These are phyloP conservation scores for Penicillium sp. DNA, from an alignment of 2,329 filamentous ascomycete genomes.

Conservation along the genomic window DNA sequence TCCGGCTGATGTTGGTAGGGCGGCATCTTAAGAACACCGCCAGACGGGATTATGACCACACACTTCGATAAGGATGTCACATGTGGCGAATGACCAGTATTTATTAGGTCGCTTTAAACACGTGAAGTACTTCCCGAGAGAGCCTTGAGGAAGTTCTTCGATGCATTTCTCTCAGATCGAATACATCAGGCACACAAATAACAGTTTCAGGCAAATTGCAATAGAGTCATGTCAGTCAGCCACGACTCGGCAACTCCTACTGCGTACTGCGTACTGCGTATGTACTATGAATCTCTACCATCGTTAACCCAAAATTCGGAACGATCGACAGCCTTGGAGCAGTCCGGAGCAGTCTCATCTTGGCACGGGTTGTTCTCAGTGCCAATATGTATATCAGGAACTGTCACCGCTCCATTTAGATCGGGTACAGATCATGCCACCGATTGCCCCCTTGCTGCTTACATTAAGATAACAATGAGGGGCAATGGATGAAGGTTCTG, in stretches of 20 bases:
- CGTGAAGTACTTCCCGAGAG: too few relatives aligned
- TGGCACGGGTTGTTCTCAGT: not conserved
- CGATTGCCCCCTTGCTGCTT: not conserved
- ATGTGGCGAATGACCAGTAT: conserved; percentile 1
- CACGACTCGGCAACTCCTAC: too few relatives aligned
- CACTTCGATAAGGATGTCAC: conserved; percentile 2
- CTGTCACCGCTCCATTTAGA: not conserved
- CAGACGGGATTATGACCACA: not conserved
- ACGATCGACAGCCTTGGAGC: not conserved
- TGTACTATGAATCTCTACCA: too few relatives aligned
- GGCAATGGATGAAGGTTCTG: not conserved
- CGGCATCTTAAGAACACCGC: not conserved
- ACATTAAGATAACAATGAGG: not conserved
- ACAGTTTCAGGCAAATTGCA: too few relatives aligned
- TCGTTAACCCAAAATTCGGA: not conserved
- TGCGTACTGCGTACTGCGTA: too few relatives aligned
- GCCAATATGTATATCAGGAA: not conserved
- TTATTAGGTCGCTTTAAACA: too few relatives aligned
- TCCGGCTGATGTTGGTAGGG: not conserved
- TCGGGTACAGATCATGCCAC: not conserved
- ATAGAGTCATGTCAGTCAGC: too few relatives aligned
- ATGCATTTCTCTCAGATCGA: too few relatives aligned
- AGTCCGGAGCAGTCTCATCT: not conserved
- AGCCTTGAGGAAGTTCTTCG: too few relatives aligned
- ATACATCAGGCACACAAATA: too few relatives aligned